These are phyloP conservation scores for Cercis canadensis DNA, from an alignment of 306 rosid genomes.

Conservation along the genomic window DNA sequence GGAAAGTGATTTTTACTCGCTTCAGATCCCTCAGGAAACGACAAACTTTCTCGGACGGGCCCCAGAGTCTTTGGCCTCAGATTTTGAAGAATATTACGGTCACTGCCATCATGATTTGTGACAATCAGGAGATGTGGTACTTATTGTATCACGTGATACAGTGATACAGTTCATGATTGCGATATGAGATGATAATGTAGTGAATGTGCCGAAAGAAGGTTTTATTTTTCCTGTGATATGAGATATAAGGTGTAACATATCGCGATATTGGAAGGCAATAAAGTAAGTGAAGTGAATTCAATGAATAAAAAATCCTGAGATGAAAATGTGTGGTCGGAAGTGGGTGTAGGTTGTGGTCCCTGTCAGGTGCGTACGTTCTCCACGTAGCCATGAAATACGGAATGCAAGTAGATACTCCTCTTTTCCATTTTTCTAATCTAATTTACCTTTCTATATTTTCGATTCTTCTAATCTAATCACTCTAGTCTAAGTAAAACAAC, in stretches of 20 bases:
- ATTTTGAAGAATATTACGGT: conserved; percentile 42
- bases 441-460: too few species aligned
- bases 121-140: conserved; percentile 47
- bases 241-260: too few species aligned
- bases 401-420: too few species aligned
- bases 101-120: conserved; percentile 49
- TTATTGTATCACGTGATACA: conserved; percentile 64
- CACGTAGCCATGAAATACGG: too few species aligned
- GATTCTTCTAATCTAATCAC: too few species aligned
- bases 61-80: conserved; percentile 35
- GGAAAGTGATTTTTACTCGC: conserved; percentile 54
- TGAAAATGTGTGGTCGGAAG: conserved; percentile 46
- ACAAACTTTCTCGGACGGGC: conserved; percentile 54
- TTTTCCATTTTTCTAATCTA: too few species aligned
- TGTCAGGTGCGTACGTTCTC: too few species aligned
- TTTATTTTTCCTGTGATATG: too few species aligned
- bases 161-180: conserved; percentile 48
- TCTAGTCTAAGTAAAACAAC: too few species aligned
- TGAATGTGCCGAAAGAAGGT: too few species aligned
- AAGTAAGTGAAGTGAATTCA: too few species aligned
- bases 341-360: too few species aligned
- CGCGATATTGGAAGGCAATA: conserved; percentile 8
- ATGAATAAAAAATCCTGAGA: conserved; percentile 29
- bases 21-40: conserved; percentile 65
- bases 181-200: conserved; percentile 30